A percentile compares a stretch with the other conserved stretches of the same genome.
These are phyloP conservation scores for Colletotrichum aenigma DNA, from an alignment of 2,329 filamentous ascomycete genomes.

Conservation along the genomic window DNA sequence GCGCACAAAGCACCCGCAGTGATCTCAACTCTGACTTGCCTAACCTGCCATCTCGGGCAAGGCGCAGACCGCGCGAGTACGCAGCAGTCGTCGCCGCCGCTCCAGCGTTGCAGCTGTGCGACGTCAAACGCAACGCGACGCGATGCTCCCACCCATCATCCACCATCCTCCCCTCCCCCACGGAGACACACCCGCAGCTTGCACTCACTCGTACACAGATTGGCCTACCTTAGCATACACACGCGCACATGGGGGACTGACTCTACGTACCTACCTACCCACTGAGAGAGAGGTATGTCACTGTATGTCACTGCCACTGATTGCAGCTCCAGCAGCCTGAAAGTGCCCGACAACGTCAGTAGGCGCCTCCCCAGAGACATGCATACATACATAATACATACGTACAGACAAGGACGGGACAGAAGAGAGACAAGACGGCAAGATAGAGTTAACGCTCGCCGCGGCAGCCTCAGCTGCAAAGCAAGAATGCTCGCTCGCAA, in stretches of 20 bases:
- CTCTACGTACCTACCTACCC: neutral
- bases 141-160: slow-evolving; percentile 7
- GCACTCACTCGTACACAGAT: neutral
- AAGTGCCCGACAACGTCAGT: neutral
- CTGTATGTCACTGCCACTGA: neutral
- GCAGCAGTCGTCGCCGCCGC: neutral
- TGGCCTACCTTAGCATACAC: neutral
- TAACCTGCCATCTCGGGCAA: neutral
- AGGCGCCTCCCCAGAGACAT: neutral
- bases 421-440: neutral
- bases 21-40: neutral
- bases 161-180: neutral
- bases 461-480: neutral
- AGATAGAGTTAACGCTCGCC: neutral
- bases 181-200: neutral
- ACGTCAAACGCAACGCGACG: slow-evolving; percentile 3
- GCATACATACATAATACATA: neutral
- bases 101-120: slow-evolving; percentile 9
- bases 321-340: neutral
- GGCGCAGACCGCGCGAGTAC: slow-evolving; percentile 6
- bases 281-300: neutral
- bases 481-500: neutral
- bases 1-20: neutral
- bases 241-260: neutral
- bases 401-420: neutral